Evolutionary conservation across 179 eudicot species (phyloP), one percentile per base, ranked within the genome.

Genomic region (Silene vulgaris): DNA sequence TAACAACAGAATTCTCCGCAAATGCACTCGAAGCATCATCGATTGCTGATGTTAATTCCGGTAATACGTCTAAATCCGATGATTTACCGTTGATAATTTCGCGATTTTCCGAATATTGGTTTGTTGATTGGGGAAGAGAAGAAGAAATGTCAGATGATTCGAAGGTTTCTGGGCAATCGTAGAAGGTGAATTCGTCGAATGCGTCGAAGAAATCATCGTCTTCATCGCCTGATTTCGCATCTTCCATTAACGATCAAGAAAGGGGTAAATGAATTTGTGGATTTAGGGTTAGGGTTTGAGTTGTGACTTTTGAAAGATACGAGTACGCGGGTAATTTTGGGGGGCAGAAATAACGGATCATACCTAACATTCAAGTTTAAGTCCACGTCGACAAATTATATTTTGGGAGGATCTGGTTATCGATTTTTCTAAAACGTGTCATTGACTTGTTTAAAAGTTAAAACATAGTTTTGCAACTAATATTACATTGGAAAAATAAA

Each of bases 161-260:
- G 57, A 29, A 16, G 17, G 48, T 8, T 28, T 80, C 82, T 12
- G 65, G 6, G 80, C 85, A 83, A 78, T 91, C 89, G 75, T 73
- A 83, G 85, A 84, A 88, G 69, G 93, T 87, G 75, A 89, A 89
- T n/a, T 91, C 94, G 35, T 87, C 89, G 14, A 54, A 43, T 3
- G 89, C 89, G 69, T 89, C 89, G 74, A 72, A 32, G 69, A 90
- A 90, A 5, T 12, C 60, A 23, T 84, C 85, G 30, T 84, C 85
- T 9, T 75, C 85, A 21, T 77, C 81, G 61, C 23, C 76, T 62
- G 85, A 83, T 63, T 78, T 78, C 40, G 83, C 3, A 19, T 72
- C 83, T 23, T 81, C 88, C 90, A 88, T 37, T 1, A 28, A 8
- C 2, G 62, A 26, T 77, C 9, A 20, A 67, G 1, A 21, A 7